phyloP scores from a whole-genome alignment of 202 grass and related monocot species.

The Hordeum pubiflorum region DNA sequence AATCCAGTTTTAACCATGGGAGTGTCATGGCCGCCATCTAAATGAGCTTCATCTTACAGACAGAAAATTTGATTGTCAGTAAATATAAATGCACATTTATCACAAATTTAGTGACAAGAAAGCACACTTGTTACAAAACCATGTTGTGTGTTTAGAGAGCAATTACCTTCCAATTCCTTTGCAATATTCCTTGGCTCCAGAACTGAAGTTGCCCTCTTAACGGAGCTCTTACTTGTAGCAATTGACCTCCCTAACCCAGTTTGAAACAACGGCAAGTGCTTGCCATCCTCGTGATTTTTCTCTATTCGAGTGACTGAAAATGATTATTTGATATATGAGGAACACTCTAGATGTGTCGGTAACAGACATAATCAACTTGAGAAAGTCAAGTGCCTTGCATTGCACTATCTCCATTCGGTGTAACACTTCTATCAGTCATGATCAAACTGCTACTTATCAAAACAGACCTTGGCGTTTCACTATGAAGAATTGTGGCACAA shows the following conservation, averaged over 20 bases:
- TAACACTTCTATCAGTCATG: constrained; percentile 29
- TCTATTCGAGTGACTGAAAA: constrained; percentile 12
- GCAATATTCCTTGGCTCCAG: constrained; percentile 52
- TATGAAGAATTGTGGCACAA: constrained; percentile 23
- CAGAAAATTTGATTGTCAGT: background rate
- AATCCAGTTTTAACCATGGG: constrained; percentile 31
- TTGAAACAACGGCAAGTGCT: constrained; percentile 46
- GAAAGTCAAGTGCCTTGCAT: constrained; percentile 29
- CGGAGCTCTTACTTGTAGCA: constrained; percentile 47
- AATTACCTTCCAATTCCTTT: constrained; percentile 42
- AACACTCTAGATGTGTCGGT: background rate
- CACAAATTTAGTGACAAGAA: background rate
- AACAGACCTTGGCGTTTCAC: constrained; percentile 41
- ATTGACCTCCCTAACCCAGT: constrained; percentile 57
- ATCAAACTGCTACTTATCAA: constrained; percentile 30
- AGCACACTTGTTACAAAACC: background rate
- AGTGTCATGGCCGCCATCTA: constrained; percentile 13
- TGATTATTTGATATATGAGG: background rate
- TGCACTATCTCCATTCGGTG: constrained; percentile 29
- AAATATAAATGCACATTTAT: constrained; percentile 4
- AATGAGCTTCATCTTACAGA: constrained; percentile 33
- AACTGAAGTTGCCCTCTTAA: constrained; percentile 55
- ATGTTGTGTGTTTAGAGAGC: background rate
- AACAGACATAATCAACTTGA: background rate
- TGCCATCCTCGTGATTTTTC: constrained; percentile 12